A percentile compares a stretch with the other conserved stretches of the same genome.
Conservation (phyloP, 169 alveolate genomes). For the Plasmodium gaboni region DNA sequence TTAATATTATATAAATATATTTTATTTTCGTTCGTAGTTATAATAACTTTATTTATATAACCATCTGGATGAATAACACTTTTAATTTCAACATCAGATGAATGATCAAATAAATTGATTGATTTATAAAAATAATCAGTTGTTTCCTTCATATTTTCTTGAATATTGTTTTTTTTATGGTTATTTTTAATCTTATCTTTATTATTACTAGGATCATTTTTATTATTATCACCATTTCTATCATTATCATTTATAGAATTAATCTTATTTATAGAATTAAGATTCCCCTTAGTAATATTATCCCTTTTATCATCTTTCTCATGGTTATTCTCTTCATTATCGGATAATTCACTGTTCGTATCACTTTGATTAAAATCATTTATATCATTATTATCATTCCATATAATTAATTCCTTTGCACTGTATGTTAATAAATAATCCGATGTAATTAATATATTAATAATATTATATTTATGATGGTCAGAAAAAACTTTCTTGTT, state of each 20-base stretch:
- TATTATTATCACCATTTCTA: constrained; percentile 13
- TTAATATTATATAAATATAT: constrained; percentile 79
- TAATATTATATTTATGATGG: constrained; percentile 14
- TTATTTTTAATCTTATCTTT: constrained; percentile 3
- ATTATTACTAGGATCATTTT: constrained; percentile 10
- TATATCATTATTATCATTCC: constrained; percentile 31
- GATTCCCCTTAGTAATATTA: constrained; percentile 22
- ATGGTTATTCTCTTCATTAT: background rate
- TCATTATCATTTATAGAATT: constrained; percentile 38
- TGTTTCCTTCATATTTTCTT: constrained; percentile 1
- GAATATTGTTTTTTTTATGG: background rate
- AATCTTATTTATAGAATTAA: background rate
- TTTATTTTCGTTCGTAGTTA: constrained; percentile 76
- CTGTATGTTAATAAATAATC: constrained; percentile 65
- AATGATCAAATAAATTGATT: constrained; percentile 41
- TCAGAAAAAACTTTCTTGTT: constrained; percentile 21
- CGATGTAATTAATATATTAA: constrained; percentile 29
- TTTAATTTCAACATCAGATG: constrained; percentile 62
- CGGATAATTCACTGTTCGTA: constrained; percentile 1
- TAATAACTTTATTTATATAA: constrained; percentile 79
- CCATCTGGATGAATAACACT: constrained; percentile 80
- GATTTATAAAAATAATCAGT: constrained; percentile 62
- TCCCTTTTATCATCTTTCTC: background rate
- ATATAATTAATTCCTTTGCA: constrained; percentile 59
- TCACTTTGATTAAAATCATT: background rate